A percentile compares a stretch with the other conserved stretches of the same genome.
phyloP scores from a whole-genome alignment of 768 basidiomycete genomes.

The Boletellus ananas region DNA sequence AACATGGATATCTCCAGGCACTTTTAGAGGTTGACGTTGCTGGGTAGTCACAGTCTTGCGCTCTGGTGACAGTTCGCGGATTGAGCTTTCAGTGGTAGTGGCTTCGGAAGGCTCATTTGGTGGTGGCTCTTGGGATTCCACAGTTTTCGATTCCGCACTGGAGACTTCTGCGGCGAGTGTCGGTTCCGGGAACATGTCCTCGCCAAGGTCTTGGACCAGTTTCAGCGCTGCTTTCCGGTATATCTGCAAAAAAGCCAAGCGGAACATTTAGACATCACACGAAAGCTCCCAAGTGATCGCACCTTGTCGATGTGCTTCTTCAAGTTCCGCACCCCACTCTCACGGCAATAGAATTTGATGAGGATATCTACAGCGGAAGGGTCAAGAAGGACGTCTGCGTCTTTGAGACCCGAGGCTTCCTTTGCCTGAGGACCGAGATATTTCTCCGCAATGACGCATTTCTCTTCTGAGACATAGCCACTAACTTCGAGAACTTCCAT shows the following conservation, averaged over 20 bases:
- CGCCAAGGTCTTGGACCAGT: constrained; percentile 87
- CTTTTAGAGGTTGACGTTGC: constrained; percentile 72
- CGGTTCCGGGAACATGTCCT: constrained; percentile 79
- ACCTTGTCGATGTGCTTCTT: constrained; percentile 99
- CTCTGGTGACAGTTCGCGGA: constrained; percentile 27
- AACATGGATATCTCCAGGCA: constrained; percentile 78
- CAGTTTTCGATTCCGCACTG: constrained; percentile 30
- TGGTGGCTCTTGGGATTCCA: constrained; percentile 51
- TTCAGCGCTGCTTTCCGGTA: constrained; percentile 94
- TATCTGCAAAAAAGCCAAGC: constrained; percentile 49
- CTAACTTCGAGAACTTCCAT: constrained; percentile 97
- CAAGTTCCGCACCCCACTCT: constrained; percentile 93
- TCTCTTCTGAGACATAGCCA: constrained; percentile 93
- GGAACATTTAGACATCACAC: background rate
- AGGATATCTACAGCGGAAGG: constrained; percentile 76
- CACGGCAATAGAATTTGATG: constrained; percentile 96
- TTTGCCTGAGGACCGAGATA: constrained; percentile 93
- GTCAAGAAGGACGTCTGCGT: constrained; percentile 78
- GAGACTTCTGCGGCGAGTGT: constrained; percentile 17
- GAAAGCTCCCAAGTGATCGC: background rate
- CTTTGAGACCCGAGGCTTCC: constrained; percentile 82
- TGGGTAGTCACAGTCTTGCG: constrained; percentile 67
- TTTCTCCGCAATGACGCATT: constrained; percentile 78
- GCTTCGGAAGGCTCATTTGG: constrained; percentile 34
- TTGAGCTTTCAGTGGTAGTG: constrained; percentile 8